A percentile compares a stretch with the other conserved stretches of the same genome.
Evolutionary conservation across 345 rosid species (phyloP).

Genomic region (Trapa bicornis): DNA sequence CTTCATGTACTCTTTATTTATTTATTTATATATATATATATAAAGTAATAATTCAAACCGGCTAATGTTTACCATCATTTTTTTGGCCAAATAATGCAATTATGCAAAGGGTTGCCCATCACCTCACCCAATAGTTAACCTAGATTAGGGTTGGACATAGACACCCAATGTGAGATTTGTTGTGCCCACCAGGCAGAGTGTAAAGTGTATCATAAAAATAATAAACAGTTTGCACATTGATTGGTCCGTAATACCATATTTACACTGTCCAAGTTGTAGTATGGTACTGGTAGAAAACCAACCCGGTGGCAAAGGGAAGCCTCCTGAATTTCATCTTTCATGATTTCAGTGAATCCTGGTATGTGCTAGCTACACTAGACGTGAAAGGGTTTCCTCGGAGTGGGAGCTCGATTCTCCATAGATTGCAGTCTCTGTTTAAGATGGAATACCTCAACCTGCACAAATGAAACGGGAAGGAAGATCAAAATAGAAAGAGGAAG

Average conservation of each 20-base stretch:
- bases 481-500: background rate
- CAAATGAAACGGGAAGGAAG: background rate
- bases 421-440: conserved; percentile 90
- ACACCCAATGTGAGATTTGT: too few relatives aligned
- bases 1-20: too few relatives aligned
- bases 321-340: background rate
- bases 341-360: background rate
- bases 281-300: background rate
- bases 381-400: conserved; percentile 69
- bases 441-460: conserved; percentile 93
- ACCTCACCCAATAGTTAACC: too few relatives aligned
- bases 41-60: too few relatives aligned
- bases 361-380: conserved; percentile 15
- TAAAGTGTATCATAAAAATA: background rate
- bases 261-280: background rate
- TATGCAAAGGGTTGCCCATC: too few relatives aligned
- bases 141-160: too few relatives aligned
- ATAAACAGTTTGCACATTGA: background rate
- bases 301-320: background rate
- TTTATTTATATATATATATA: too few relatives aligned
- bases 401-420: conserved; percentile 63
- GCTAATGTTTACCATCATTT: too few relatives aligned
- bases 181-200: background rate
- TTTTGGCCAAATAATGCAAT: too few relatives aligned
- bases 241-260: background rate